Conservation (phyloP, 257 asterid genomes). For the Nicotiana undulata region DNA sequence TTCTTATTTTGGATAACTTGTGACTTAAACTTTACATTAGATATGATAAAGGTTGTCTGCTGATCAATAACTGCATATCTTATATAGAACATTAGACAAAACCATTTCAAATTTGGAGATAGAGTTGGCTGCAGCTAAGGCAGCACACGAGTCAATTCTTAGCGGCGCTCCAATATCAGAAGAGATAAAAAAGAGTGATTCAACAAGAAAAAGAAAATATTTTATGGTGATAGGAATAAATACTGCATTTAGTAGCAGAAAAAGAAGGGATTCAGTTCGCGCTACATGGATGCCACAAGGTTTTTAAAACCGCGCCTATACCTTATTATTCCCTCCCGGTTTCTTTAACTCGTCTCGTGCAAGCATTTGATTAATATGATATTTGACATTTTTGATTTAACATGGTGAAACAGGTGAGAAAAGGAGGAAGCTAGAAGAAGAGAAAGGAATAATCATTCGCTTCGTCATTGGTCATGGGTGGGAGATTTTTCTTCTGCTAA, state of each 20-base stretch:
- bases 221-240: constrained; percentile 78
- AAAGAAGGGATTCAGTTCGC: constrained; percentile 86
- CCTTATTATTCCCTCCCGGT: background rate
- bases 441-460: constrained; percentile 73
- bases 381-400: background rate
- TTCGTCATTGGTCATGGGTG: constrained; percentile 88
- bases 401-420: constrained; percentile 46
- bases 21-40: too few relatives aligned
- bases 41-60: background rate
- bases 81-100: constrained; percentile 55
- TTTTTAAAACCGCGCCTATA: background rate
- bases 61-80: background rate
- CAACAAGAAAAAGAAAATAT: constrained; percentile 37
- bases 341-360: background rate
- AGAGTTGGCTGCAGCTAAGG: constrained; percentile 85
- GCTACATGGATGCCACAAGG: constrained; percentile 98
- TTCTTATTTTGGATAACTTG: background rate
- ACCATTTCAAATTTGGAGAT: constrained; percentile 74
- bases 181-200: constrained; percentile 27
- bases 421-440: constrained; percentile 52
- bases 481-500: background rate
- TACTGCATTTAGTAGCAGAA: constrained; percentile 91
- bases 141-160: constrained; percentile 56
- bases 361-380: constrained; percentile 9
- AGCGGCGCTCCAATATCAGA: constrained; percentile 61